A percentile compares a stretch with the other conserved stretches of the same genome.
These are phyloP conservation scores for Parafenestella ontariensis DNA, from an alignment of 2,329 filamentous ascomycete species.

Conservation along the genomic window DNA sequence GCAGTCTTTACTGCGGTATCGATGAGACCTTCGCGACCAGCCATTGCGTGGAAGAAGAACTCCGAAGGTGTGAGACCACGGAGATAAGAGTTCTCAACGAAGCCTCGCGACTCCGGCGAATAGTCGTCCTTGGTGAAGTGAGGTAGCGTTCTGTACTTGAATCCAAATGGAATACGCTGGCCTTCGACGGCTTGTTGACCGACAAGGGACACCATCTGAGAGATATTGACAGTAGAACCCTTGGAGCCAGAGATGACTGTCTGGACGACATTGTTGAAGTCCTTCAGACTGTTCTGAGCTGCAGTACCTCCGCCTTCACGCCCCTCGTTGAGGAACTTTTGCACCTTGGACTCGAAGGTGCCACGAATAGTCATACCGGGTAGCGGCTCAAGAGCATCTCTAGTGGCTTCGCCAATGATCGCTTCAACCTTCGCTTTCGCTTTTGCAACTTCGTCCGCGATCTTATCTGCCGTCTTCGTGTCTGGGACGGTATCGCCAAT, in stretches of 20 bases:
- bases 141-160: conserved; percentile 95
- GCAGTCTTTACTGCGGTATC: conserved; percentile 99
- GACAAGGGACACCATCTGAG: conserved; percentile 98
- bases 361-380: conserved; percentile 99
- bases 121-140: conserved; percentile 99
- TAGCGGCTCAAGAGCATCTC: conserved; percentile 86
- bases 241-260: conserved; percentile 98
- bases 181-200: conserved; percentile 98
- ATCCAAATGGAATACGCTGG: conserved; percentile 98
- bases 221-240: conserved; percentile 98
- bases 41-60: conserved; percentile 99
- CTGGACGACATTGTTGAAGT: conserved; percentile 93
- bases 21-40: conserved; percentile 98
- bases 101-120: conserved; percentile 93
- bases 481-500: conserved; percentile 98
- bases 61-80: conserved; percentile 93
- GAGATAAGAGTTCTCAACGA: conserved; percentile 98
- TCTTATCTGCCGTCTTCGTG: conserved; percentile 79
- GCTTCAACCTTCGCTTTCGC: conserved; percentile 82
- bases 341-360: conserved; percentile 97
- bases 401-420: conserved; percentile 79
- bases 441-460: conserved; percentile 79
- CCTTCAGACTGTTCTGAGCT: conserved; percentile 90
- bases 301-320: conserved; percentile 95
- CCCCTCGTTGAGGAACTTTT: conserved; percentile 89